phyloP scores from a whole-genome alignment of 208 protist genomes.

The Naegleria gruberi region DNA sequence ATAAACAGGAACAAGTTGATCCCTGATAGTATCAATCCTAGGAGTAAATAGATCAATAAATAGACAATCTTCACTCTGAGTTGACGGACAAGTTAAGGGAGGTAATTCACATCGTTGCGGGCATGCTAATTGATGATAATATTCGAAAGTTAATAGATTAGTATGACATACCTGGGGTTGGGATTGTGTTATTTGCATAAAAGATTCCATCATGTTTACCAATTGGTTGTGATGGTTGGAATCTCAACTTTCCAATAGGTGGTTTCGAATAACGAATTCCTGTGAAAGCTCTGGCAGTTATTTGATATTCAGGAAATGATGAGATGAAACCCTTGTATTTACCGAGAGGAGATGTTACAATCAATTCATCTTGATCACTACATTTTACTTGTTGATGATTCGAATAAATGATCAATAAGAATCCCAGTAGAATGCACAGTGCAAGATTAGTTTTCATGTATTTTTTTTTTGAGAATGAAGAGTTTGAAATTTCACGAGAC shows the following conservation, averaged over 20 bases:
- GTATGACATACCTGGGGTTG: too few species aligned
- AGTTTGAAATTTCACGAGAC: too few species aligned
- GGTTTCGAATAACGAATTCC: conserved; percentile 40
- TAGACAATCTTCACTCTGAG: conserved; percentile 17
- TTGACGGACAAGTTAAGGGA: not conserved
- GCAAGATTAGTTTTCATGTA: too few species aligned
- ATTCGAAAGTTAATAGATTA: too few species aligned
- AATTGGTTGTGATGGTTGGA: conserved; percentile 9
- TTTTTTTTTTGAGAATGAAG: too few species aligned
- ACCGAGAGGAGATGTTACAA: not conserved
- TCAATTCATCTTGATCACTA: not conserved
- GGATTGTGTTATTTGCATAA: conserved; percentile 17
- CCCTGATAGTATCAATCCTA: not conserved
- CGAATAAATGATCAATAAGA: too few species aligned
- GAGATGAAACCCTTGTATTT: not conserved
- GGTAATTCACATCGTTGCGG: conserved; percentile 7
- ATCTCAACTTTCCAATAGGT: conserved; percentile 33
- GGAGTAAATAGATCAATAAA: not conserved
- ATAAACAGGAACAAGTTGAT: conserved; percentile 15
- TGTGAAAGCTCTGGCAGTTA: conserved; percentile 19
- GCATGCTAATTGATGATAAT: not conserved
- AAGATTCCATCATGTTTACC: not conserved
- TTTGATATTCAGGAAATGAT: not conserved
- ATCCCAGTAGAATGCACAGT: too few species aligned
- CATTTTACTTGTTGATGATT: too few species aligned